Conservation (phyloP, 768 basidiomycete genomes). For the Naganishia antarctica region DNA sequence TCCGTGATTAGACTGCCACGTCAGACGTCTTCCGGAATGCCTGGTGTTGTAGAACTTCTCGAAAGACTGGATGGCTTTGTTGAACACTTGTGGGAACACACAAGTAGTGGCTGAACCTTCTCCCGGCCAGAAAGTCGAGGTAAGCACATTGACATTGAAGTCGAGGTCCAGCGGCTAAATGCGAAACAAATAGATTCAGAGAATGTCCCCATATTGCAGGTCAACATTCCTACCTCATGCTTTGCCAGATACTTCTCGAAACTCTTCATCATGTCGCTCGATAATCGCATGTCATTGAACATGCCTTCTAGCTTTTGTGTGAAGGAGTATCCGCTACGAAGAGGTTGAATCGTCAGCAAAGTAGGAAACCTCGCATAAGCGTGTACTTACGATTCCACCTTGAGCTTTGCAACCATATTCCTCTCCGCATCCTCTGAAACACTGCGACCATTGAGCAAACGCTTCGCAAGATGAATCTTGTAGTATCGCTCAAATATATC, state of each 20-base stretch:
- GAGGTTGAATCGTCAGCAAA: too few species aligned
- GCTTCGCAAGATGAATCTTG: constrained; percentile 89
- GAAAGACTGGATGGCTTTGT: constrained; percentile 67
- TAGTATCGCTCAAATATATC: constrained; percentile 98
- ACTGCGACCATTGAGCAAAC: constrained; percentile 76
- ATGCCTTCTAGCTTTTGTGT: constrained; percentile 97
- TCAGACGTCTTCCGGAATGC: constrained; percentile 82
- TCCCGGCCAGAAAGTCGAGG: constrained; percentile 93
- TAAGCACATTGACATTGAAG: constrained; percentile 85
- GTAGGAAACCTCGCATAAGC: background rate
- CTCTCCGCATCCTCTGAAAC: constrained; percentile 96
- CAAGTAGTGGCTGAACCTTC: constrained; percentile 60
- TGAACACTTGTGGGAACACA: constrained; percentile 62
- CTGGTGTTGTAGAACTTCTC: constrained; percentile 82
- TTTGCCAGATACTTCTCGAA: constrained; percentile 63
- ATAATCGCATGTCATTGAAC: constrained; percentile 95
- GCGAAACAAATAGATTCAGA: background rate
- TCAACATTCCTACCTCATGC: constrained; percentile 56
- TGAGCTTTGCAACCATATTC: constrained; percentile 93
- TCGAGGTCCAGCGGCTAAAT: constrained; percentile 17
- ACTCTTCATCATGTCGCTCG: constrained; percentile 69
- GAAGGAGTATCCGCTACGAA: constrained; percentile 88
- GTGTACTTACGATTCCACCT: constrained; percentile 64
- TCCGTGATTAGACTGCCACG: constrained; percentile 86
- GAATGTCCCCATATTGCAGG: background rate